A percentile compares a stretch with the other conserved stretches of the same genome.
These are phyloP conservation scores for Endothia cerciana DNA, from an alignment of 2,329 filamentous ascomycete genomes.

Conservation along the genomic window DNA sequence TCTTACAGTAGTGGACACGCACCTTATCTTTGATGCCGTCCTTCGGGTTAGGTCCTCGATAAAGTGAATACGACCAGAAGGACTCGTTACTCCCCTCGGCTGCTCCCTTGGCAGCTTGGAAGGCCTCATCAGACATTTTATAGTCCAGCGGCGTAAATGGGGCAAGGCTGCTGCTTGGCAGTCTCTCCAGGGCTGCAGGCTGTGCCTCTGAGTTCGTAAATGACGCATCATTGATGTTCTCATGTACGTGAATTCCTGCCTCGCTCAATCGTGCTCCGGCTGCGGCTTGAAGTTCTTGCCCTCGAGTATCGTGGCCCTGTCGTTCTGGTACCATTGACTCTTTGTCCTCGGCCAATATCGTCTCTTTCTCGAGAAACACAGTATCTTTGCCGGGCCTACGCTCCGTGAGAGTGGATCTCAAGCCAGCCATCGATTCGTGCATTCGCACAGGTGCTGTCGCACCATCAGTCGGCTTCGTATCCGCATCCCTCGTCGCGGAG, in stretches of 20 bases:
- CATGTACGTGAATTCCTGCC: not conserved
- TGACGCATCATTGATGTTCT: not conserved
- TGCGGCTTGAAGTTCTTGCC: not conserved
- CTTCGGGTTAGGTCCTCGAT: conserved; percentile 54
- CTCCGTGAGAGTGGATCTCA: not conserved
- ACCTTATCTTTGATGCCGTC: conserved; percentile 52
- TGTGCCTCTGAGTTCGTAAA: not conserved
- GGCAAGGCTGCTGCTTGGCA: conserved; percentile 32
- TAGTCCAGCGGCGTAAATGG: conserved; percentile 47
- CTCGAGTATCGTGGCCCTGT: not conserved
- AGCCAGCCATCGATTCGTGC: not conserved
- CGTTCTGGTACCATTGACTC: not conserved
- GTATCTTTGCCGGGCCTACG: not conserved
- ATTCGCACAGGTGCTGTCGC: not conserved
- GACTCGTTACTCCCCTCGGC: conserved; percentile 50
- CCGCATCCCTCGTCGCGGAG: conserved; percentile 12
- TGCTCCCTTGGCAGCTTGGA: conserved; percentile 53
- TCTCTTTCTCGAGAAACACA: not conserved
- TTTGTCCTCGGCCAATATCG: too few species aligned
- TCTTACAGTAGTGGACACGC: conserved; percentile 78
- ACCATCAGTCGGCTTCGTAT: not conserved
- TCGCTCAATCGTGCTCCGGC: not conserved
- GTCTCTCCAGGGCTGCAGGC: not conserved
- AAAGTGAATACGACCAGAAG: conserved; percentile 72
- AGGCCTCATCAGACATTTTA: conserved; percentile 51